phyloP scores from a whole-genome alignment of 2,329 filamentous ascomycete genomes.

The Talaromyces sp. region DNA sequence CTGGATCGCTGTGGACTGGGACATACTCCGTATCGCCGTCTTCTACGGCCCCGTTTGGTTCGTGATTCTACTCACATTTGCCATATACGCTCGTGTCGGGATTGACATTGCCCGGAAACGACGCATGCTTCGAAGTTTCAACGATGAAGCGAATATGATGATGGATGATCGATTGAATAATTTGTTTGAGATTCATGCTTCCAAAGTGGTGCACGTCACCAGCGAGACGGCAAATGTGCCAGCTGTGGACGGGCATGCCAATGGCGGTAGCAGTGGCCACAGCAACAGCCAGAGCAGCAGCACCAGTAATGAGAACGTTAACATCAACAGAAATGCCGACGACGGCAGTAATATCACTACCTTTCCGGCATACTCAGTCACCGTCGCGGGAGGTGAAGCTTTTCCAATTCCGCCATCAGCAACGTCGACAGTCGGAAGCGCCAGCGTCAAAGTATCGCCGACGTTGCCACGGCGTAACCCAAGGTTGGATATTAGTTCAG shows the following conservation, averaged over 20 bases:
- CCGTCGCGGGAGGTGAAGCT: constrained; percentile 27
- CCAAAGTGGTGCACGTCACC: constrained; percentile 63
- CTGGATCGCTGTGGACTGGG: constrained; percentile 67
- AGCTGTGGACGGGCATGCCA: background rate
- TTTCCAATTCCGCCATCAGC: constrained; percentile 13
- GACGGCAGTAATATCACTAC: background rate
- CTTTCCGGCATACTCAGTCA: constrained; percentile 29
- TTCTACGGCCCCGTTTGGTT: constrained; percentile 61
- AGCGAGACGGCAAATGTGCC: constrained; percentile 44
- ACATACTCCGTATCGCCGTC: constrained; percentile 67
- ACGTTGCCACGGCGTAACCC: background rate
- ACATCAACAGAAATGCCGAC: background rate
- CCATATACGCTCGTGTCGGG: constrained; percentile 42
- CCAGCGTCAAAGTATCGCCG: constrained; percentile 4
- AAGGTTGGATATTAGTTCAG: constrained; percentile 20
- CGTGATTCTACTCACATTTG: constrained; percentile 38
- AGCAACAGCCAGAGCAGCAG: background rate
- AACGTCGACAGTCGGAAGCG: background rate
- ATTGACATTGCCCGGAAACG: constrained; percentile 52
- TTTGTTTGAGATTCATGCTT: constrained; percentile 38
- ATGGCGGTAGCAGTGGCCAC: background rate
- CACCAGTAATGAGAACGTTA: background rate
- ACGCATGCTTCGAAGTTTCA: constrained; percentile 58
- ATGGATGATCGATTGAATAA: constrained; percentile 41
- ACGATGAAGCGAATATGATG: constrained; percentile 41